Conservation (phyloP, 306 rosid species). For the Cucurbita pepo region DNA sequence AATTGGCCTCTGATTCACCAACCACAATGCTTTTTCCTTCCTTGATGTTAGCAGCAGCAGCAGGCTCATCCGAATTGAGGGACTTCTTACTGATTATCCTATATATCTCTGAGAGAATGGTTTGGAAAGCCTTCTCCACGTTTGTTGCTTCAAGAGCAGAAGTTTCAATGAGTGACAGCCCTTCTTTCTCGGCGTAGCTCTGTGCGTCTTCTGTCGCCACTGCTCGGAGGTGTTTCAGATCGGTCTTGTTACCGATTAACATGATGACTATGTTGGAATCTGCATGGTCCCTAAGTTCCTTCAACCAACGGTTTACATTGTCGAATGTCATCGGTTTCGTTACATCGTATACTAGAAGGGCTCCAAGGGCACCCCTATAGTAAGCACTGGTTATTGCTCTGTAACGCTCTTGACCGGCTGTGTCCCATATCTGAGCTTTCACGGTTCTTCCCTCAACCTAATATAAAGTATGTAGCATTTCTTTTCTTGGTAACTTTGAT, state of each 20-base stretch:
- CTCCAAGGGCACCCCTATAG: slow-evolving; percentile 92
- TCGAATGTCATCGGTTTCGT: slow-evolving; percentile 79
- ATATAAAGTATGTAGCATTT: neutral
- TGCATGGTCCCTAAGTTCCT: slow-evolving; percentile 92
- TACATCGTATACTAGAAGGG: slow-evolving; percentile 68
- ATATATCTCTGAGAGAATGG: slow-evolving; percentile 64
- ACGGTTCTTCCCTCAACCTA: slow-evolving; percentile 90
- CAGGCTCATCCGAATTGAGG: slow-evolving; percentile 36
- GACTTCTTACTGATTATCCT: slow-evolving; percentile 78
- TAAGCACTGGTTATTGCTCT: slow-evolving; percentile 90
- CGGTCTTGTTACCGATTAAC: slow-evolving; percentile 85
- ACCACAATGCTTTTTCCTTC: slow-evolving; percentile 63
- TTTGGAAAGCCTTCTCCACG: slow-evolving; percentile 85
- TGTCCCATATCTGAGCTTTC: slow-evolving; percentile 96
- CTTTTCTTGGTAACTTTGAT: neutral
- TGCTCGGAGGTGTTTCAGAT: slow-evolving; percentile 78
- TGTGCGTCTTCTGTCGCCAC: slow-evolving; percentile 86
- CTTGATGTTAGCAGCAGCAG: slow-evolving; percentile 32
- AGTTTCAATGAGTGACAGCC: slow-evolving; percentile 79
- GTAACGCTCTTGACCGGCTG: slow-evolving; percentile 94
- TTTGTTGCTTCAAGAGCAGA: slow-evolving; percentile 83
- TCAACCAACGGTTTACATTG: slow-evolving; percentile 81
- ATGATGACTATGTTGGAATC: slow-evolving; percentile 81
- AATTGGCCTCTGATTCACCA: slow-evolving; percentile 28
- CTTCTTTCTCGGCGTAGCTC: slow-evolving; percentile 71